Evolutionary conservation across 805 yeast genomes (phyloP).

Genomic region (Suhomyces sp.): DNA sequence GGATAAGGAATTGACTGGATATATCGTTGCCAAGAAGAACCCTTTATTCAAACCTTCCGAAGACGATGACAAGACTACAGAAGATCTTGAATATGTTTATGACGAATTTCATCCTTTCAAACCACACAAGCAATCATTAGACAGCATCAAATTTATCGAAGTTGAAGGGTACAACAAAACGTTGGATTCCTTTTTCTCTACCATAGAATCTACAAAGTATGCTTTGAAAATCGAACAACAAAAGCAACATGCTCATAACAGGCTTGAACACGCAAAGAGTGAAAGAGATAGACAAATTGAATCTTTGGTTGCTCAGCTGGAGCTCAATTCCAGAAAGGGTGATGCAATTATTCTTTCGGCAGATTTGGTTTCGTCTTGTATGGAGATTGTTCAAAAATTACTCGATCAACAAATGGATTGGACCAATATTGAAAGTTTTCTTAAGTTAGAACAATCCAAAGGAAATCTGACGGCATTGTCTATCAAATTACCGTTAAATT

Average conservation of each 20-base stretch:
- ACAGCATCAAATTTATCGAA: conserved; percentile 38
- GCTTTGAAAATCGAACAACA: conserved; percentile 74
- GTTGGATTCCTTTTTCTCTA: conserved; percentile 79
- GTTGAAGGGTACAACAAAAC: conserved; percentile 75
- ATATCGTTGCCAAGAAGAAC: conserved; percentile 62
- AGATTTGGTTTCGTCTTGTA: conserved; percentile 69
- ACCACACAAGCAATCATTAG: conserved; percentile 45
- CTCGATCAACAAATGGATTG: conserved; percentile 90
- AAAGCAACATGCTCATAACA: conserved; percentile 69
- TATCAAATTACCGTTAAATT: conserved; percentile 66
- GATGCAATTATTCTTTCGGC: conserved; percentile 69
- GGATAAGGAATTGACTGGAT: conserved; percentile 48
- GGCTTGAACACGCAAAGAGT: conserved; percentile 69
- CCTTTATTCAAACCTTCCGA: conserved; percentile 41
- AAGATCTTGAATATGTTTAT: conserved; percentile 48
- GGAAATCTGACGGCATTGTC: conserved; percentile 62
- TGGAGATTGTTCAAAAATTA: conserved; percentile 60
- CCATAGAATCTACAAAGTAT: conserved; percentile 77
- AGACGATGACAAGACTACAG: conserved; percentile 27
- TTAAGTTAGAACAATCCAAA: conserved; percentile 65
- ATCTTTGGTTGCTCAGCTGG: conserved; percentile 62
- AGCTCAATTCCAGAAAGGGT: conserved; percentile 65
- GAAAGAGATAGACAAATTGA: conserved; percentile 73
- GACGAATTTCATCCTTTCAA: conserved; percentile 72
- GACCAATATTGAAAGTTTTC: conserved; percentile 78